These are phyloP conservation scores for Fagus sylvatica DNA, from an alignment of 306 rosid species.

Conservation along the genomic window DNA sequence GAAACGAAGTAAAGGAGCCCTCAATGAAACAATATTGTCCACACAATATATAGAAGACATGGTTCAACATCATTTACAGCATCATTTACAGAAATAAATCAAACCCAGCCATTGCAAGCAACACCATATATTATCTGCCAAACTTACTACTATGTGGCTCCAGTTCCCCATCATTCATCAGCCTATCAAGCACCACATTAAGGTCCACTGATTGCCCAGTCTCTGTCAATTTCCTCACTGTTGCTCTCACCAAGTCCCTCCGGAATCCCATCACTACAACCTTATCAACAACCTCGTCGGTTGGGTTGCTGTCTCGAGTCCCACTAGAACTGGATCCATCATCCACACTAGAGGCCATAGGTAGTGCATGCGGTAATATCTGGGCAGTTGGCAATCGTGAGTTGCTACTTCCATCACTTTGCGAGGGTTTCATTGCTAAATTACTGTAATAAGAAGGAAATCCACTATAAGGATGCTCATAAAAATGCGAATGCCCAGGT, in stretches of 20 bases:
- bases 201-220: slow-evolving; percentile 42
- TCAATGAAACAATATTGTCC: neutral
- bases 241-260: slow-evolving; percentile 46
- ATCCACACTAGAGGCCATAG: slow-evolving; percentile 41
- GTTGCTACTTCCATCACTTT: slow-evolving; percentile 18
- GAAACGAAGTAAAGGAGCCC: neutral
- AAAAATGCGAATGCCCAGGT: slow-evolving; percentile 15
- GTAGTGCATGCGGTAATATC: slow-evolving; percentile 44
- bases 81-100: neutral
- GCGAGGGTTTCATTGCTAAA: slow-evolving; percentile 18
- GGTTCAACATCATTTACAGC: neutral
- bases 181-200: slow-evolving; percentile 44
- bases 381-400: slow-evolving; percentile 16
- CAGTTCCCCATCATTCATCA: slow-evolving; percentile 36
- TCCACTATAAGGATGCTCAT: slow-evolving; percentile 23
- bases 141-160: slow-evolving; percentile 9
- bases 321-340: slow-evolving; percentile 29
- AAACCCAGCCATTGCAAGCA: neutral
- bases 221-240: slow-evolving; percentile 44
- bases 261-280: slow-evolving; percentile 54
- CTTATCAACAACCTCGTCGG: slow-evolving; percentile 39
- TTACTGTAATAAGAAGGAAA: slow-evolving; percentile 17
- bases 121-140: neutral
- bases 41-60: neutral
- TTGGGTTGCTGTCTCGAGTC: slow-evolving; percentile 24